These are phyloP conservation scores for Bombardia bombarda DNA, from an alignment of 495 filamentous ascomycete species.

Conservation along the genomic window DNA sequence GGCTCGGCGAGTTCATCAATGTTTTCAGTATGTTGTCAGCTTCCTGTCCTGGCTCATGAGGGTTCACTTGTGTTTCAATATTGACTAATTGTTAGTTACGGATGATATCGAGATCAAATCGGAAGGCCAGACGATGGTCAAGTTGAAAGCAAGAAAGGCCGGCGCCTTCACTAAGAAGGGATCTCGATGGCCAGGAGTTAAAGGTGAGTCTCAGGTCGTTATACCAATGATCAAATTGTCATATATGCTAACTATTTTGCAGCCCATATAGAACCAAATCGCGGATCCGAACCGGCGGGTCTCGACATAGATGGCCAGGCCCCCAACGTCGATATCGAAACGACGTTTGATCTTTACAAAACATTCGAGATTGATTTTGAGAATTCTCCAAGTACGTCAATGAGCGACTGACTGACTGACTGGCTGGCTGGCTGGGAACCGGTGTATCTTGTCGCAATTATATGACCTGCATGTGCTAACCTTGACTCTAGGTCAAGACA, in stretches of 20 bases:
- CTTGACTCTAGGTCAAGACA: conserved; percentile 18
- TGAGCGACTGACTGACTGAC: background rate
- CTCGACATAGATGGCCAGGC: conserved; percentile 22
- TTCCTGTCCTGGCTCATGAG: too few relatives aligned
- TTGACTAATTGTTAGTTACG: conserved; percentile 10
- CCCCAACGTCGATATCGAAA: conserved; percentile 17
- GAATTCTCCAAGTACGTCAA: conserved; percentile 23
- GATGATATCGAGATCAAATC: conserved; percentile 25
- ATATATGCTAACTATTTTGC: background rate
- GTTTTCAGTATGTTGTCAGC: conserved; percentile 15
- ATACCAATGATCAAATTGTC: background rate
- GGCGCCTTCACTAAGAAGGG: conserved; percentile 14
- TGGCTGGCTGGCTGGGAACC: too few relatives aligned
- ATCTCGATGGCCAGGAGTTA: conserved; percentile 21
- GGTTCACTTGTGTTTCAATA: background rate
- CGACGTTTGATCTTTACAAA: conserved; percentile 25
- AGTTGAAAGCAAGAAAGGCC: conserved; percentile 19
- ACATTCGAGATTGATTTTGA: conserved; percentile 33
- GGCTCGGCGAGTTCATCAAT: conserved; percentile 23
- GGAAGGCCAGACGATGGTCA: conserved; percentile 21
- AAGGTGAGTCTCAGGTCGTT: conserved; percentile 10
- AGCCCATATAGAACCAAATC: conserved; percentile 17
- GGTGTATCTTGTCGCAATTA: background rate
- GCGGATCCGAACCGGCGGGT: conserved; percentile 18
- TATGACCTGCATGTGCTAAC: background rate